A percentile compares a stretch with the other conserved stretches of the same genome.
These are phyloP conservation scores for Durusdinium trenchii DNA, from an alignment of 73 alveolate genomes.

Conservation along the genomic window DNA sequence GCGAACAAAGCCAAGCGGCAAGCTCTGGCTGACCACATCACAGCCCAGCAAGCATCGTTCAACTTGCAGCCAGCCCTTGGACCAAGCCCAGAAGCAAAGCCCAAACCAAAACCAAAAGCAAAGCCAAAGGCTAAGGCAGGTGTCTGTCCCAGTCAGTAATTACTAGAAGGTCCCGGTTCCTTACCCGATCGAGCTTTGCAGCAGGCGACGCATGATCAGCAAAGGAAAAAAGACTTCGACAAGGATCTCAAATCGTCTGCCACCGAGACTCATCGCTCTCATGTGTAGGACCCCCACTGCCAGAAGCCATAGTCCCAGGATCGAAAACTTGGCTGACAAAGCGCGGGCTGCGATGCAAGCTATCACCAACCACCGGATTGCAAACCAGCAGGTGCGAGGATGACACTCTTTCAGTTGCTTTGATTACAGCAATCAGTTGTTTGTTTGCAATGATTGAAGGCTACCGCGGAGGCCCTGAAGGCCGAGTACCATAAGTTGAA, in stretches of 20 bases:
- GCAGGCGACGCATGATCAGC: neutral
- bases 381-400: neutral
- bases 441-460: neutral
- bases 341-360: neutral
- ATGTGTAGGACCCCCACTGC: neutral
- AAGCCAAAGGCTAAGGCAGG: neutral
- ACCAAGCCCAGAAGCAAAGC: neutral
- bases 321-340: neutral
- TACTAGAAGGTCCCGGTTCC: no score
- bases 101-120: neutral
- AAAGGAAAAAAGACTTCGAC: neutral
- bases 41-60: neutral
- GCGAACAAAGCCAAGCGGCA: constrained; percentile 1
- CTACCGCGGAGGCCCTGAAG: neutral
- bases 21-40: neutral
- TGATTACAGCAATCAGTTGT: neutral
- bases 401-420: neutral
- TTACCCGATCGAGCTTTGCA: no score
- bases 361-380: neutral
- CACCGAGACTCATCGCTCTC: neutral
- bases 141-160: no score
- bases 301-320: neutral
- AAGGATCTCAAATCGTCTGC: neutral
- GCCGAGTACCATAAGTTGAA: neutral
- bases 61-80: neutral